These are phyloP conservation scores for Remersonia thermophila DNA, from an alignment of 2,329 filamentous ascomycete species.

Conservation along the genomic window DNA sequence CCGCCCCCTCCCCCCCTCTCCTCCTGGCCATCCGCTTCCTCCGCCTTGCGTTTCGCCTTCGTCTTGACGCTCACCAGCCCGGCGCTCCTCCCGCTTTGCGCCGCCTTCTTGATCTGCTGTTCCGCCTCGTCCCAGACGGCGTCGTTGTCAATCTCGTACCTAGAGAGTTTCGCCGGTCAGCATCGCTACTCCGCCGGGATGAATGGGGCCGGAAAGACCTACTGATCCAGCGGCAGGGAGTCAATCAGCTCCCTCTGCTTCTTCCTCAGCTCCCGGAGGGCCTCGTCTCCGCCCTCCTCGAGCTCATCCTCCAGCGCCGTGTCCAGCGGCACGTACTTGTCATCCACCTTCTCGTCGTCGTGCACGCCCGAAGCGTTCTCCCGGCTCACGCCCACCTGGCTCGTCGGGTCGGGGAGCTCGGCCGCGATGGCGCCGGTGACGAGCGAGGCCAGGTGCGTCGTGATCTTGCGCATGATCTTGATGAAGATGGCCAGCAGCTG, in stretches of 20 bases:
- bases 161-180: conserved; percentile 18
- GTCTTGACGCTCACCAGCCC: conserved; percentile 71
- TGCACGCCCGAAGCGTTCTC: conserved; percentile 51
- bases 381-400: conserved; percentile 44
- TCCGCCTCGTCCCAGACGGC: conserved; percentile 60
- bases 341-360: conserved; percentile 54
- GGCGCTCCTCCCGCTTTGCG: conserved; percentile 42
- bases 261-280: conserved; percentile 55
- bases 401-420: conserved; percentile 46
- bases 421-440: conserved; percentile 62
- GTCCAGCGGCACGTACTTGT: conserved; percentile 58
- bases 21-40: conserved; percentile 50
- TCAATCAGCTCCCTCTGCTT: conserved; percentile 84
- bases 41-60: conserved; percentile 68
- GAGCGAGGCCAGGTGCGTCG: conserved; percentile 61
- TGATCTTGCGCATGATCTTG: conserved; percentile 85
- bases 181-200: not conserved
- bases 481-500: conserved; percentile 95
- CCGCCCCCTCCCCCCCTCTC: conserved; percentile 44
- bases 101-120: conserved; percentile 53
- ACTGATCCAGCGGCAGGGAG: conserved; percentile 78
- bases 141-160: conserved; percentile 53
- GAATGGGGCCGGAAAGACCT: conserved; percentile 29
- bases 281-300: conserved; percentile 68
- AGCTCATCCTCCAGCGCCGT: conserved; percentile 68